Percentiles rank a stretch among this genome's conserved stretches.
These are phyloP conservation scores for Penicillium nordicum DNA, from an alignment of 2,329 filamentous ascomycete genomes.

Conservation along the genomic window DNA sequence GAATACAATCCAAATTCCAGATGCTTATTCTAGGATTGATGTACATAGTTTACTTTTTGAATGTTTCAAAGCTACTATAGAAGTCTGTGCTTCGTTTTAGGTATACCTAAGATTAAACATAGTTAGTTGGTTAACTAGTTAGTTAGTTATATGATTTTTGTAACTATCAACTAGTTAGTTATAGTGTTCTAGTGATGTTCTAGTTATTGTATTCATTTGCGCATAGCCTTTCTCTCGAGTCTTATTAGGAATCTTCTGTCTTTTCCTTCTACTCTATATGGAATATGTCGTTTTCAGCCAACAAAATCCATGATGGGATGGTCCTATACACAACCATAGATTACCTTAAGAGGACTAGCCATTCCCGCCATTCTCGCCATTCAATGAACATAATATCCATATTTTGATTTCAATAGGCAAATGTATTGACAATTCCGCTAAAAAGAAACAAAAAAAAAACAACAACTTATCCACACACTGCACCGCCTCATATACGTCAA, in stretches of 20 bases:
- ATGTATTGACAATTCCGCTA: constrained; percentile 28
- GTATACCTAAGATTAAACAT: no score
- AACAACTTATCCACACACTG: constrained; percentile 22
- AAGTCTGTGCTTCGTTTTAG: no score
- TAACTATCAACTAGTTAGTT: no score
- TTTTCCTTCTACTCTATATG: not conserved
- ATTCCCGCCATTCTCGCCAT: not conserved
- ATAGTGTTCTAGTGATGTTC: no score
- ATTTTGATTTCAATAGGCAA: constrained; percentile 12
- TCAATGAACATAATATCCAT: not conserved
- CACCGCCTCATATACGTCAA: constrained; percentile 13
- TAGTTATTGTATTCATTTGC: no score
- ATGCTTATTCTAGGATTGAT: no score
- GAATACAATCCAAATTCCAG: no score
- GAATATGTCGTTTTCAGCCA: not conserved
- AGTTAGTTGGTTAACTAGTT: no score
- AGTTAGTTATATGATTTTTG: no score
- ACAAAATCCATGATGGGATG: not conserved
- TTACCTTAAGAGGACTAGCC: not conserved
- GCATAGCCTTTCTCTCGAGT: not conserved
- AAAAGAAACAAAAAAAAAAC: constrained; percentile 20
- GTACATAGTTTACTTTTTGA: no score
- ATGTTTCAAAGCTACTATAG: no score
- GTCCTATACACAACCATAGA: not conserved
- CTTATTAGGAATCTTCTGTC: not conserved